These are phyloP conservation scores for Pelargonium nanum DNA, from an alignment of 345 rosid species.

Conservation along the genomic window DNA sequence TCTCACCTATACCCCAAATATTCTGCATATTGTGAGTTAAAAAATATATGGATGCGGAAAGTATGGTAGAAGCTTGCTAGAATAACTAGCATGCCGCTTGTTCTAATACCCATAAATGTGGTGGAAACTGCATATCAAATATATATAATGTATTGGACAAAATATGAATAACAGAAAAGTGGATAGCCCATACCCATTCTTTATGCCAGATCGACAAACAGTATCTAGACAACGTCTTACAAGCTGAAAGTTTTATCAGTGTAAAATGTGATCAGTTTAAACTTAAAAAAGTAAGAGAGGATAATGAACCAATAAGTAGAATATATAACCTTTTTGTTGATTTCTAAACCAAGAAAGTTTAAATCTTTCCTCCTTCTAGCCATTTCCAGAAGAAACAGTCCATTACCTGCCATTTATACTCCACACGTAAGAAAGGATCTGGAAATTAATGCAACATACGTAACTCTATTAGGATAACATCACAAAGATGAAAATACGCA, in stretches of 20 bases:
- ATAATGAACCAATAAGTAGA: not conserved
- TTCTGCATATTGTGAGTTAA: too few species aligned
- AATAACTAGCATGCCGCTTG: too few species aligned
- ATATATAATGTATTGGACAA: too few species aligned
- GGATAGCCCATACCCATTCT: constrained; percentile 35
- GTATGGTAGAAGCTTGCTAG: too few species aligned
- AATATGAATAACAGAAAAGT: too few species aligned
- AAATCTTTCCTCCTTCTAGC: constrained; percentile 38
- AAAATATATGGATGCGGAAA: too few species aligned
- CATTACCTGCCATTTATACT: constrained; percentile 37
- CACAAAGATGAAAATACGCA: not conserved
- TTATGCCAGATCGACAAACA: constrained; percentile 30
- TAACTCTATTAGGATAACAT: constrained; percentile 1
- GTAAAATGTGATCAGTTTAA: constrained; percentile 3
- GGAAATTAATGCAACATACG: not conserved
- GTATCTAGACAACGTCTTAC: constrained; percentile 33
- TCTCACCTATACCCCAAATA: too few species aligned
- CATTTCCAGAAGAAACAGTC: constrained; percentile 53
- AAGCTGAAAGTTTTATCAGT: constrained; percentile 30
- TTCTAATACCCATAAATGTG: too few species aligned
- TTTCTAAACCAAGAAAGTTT: constrained; percentile 64
- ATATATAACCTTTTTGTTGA: constrained; percentile 41
- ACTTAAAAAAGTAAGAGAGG: constrained; percentile 7
- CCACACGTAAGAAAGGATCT: constrained; percentile 4
- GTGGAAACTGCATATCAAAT: too few species aligned